These are phyloP conservation scores for Rhizopogon rudus DNA, from an alignment of 768 basidiomycete species.

Conservation along the genomic window DNA sequence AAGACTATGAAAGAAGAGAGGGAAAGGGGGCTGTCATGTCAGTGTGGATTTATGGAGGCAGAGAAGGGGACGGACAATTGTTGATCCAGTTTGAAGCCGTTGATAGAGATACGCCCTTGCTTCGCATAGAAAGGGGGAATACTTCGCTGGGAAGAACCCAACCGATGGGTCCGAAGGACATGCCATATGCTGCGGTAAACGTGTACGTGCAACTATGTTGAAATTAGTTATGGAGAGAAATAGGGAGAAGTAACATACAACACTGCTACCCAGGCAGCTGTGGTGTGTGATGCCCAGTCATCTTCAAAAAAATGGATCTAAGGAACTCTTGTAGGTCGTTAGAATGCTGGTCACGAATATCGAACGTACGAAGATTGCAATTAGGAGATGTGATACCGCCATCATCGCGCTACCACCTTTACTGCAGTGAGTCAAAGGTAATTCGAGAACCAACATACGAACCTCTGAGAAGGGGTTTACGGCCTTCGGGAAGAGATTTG, in stretches of 20 bases:
- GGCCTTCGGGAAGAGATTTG: constrained; percentile 33
- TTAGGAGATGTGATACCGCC: constrained; percentile 57
- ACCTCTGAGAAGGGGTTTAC: constrained; percentile 60
- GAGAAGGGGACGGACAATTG: constrained; percentile 48
- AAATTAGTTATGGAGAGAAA: not conserved
- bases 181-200: constrained; percentile 75
- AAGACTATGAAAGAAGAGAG: constrained; percentile 41
- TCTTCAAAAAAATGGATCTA: constrained; percentile 46
- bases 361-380: constrained; percentile 53
- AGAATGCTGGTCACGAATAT: not conserved
- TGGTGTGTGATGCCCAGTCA: constrained; percentile 54
- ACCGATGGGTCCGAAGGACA: constrained; percentile 73
- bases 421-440: not conserved
- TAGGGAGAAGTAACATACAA: constrained; percentile 34
- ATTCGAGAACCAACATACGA: not conserved
- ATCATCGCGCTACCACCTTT: constrained; percentile 58
- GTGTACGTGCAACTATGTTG: constrained; percentile 55
- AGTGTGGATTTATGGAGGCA: not conserved
- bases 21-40: not conserved
- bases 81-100: constrained; percentile 87
- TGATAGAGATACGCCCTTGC: constrained; percentile 77
- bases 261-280: constrained; percentile 68
- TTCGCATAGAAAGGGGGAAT: constrained; percentile 73
- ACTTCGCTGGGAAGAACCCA: constrained; percentile 87
- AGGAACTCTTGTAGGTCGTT: not conserved